Evolutionary conservation across 352 stramenopile species (phyloP), one percentile per base, ranked within the genome.

Genomic region (Globisporangium carolinianum): DNA sequence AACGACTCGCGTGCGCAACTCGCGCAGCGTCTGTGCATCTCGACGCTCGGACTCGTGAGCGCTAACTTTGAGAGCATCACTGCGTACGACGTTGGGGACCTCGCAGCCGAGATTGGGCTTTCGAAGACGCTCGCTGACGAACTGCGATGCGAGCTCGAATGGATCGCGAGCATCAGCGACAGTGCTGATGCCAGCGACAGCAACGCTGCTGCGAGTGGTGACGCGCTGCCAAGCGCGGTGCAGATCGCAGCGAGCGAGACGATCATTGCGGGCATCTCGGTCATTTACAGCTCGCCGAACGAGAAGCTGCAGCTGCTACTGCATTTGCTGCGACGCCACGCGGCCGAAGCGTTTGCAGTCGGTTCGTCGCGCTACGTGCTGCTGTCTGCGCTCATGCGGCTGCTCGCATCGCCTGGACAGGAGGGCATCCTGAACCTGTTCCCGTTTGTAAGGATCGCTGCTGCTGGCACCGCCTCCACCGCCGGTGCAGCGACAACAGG

Each of bases 401-500:
- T 76, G 5, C 76, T 93, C 24, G 65, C 82, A 42, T 60, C 66
- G 15, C 84, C 82, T 46, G 79, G 80, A 9, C 66, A 68, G 43
- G 71, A 86, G 45, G 82, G 84, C 42, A 78, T 94, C 38, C 57
- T 91, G 35, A 90, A 74, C 4, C 76, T 94, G 18, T 74, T 92
- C 55, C 84, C 75, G 6, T 60, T 73, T 57, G 51, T 12, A 43
- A 43, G 68, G 36, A 42, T 54, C 14, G 18, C 47, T 32, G 24
- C 24, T 32, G 24, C 24, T 32, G 24, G 24, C 24, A 32, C 24
- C 3, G 24, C 2, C 24, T 32, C 24, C 24, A 32, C 24, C 24
- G 24, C 2, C 24, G 24, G 24, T 32, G 24, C 24, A 32, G 24
- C 24, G 2, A 32, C 24, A 32, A 32, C 24, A 32, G 24, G 24